Evolutionary conservation across 148 eudicot genomes (phyloP), one percentile per base, ranked within the genome.

Genomic region (Arbutus unedo): DNA sequence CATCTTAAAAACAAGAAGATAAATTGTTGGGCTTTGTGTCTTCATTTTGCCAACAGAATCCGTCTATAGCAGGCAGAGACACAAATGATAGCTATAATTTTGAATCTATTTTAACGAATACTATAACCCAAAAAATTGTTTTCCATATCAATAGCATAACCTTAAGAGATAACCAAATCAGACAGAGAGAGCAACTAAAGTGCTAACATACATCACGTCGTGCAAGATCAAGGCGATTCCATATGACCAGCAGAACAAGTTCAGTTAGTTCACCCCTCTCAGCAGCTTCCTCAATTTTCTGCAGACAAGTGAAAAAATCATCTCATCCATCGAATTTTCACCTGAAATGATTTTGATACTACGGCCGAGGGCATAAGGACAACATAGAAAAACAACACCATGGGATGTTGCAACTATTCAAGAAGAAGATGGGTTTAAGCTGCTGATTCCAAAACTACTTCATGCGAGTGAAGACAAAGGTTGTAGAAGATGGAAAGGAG

Each of bases 201-300:
- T 8, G 18, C 19, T 49, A 47, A 82, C 98, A 44, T 90, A 96
- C 99, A 89, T 96, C 99, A 86, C 91, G 93, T 83, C 97, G 91
- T 84, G 99, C 99, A 85, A 96, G 97, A 92, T 96, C 99, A 88
- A 96, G 99, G 70, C 99, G 98, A 82, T 90, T 96, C 98, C 98
- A 94, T 83, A 96, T 94, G 90, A 94, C 90, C 97, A 96, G 84
- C 18, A 96, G 91, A 87, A 96, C 93, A 82, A 96, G 91, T 86
- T 93, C 99, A 44, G 79, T 87, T 25, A 96, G 97, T 85, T 96
- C 94, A 25, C 99, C 99, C 90, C 90, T 94, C 85, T 92, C 98
- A 67, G 96, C 98, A 83, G 99, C 97, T 91, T 94, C 98, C 87
- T 91, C 97, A 84, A 96, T 96, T 96, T 90, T 94, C 99, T 96